A percentile compares a stretch with the other conserved stretches of the same genome.
Evolutionary conservation across 345 rosid genomes (phyloP).

Genomic region (Bruguiera sexangula): DNA sequence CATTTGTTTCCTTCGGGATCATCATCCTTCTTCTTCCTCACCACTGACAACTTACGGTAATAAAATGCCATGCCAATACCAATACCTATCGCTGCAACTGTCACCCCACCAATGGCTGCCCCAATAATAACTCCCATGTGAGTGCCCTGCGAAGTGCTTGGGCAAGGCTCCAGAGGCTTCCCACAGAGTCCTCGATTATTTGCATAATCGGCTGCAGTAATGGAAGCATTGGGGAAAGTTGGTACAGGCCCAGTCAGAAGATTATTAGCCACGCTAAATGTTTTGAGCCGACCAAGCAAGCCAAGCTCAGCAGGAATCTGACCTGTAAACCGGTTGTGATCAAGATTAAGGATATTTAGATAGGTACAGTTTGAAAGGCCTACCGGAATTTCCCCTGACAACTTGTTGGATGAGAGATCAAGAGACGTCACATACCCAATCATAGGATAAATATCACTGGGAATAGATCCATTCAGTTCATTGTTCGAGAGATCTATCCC

Average conservation of each 20-base stretch:
- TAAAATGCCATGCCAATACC: conserved; percentile 48
- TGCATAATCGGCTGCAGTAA: conserved; percentile 21
- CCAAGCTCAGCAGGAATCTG: conserved; percentile 49
- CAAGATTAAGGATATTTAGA: conserved; percentile 65
- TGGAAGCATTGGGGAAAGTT: rapidly evolving
- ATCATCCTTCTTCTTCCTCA: conserved; percentile 59
- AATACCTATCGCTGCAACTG: conserved; percentile 55
- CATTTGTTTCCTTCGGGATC: conserved; percentile 95
- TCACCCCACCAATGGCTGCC: conserved; percentile 70
- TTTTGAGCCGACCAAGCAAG: conserved; percentile 46
- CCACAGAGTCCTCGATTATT: conserved; percentile 75
- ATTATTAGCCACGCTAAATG: conserved; percentile 57
- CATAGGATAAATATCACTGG: conserved; percentile 29
- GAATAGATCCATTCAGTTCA: conserved; percentile 56
- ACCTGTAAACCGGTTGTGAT: conserved; percentile 58
- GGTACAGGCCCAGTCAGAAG: conserved; percentile 65
- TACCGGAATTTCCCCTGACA: conserved; percentile 60
- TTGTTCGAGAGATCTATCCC: conserved; percentile 75
- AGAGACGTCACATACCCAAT: conserved; percentile 34
- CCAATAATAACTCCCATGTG: conserved; percentile 45
- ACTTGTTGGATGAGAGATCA: conserved; percentile 65
- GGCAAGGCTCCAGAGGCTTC: conserved; percentile 40
- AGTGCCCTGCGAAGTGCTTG: conserved; percentile 20
- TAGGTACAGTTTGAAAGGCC: conserved; percentile 41
- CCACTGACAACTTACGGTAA: conserved; percentile 43